phyloP scores from a whole-genome alignment of 2,329 filamentous ascomycete genomes.

The Cladophialophora immunda region DNA sequence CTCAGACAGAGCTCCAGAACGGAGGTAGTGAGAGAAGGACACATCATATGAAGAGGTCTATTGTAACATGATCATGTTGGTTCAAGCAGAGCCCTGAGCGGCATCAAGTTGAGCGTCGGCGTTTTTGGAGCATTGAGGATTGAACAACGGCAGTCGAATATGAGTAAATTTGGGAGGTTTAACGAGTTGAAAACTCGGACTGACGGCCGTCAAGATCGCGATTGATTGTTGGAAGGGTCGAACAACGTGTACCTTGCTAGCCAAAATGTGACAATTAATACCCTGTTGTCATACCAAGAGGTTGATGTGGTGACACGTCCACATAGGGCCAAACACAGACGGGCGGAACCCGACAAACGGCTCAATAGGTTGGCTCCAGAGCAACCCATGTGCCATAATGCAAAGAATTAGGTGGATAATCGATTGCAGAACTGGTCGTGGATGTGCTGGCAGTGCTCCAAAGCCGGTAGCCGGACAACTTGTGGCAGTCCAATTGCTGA shows the following conservation, averaged over 20 bases:
- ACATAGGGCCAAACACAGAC: neutral
- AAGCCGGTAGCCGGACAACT: neutral
- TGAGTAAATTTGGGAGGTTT: neutral
- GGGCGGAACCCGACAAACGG: too few species aligned
- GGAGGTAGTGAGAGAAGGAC: neutral
- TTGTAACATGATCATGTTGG: neutral
- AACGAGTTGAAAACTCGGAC: neutral
- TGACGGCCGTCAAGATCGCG: neutral
- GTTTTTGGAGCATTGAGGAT: neutral
- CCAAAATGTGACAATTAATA: neutral
- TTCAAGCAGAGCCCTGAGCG: neutral
- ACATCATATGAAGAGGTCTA: neutral
- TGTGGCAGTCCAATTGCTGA: neutral
- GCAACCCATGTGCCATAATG: neutral
- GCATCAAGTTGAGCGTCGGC: neutral
- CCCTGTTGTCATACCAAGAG: neutral
- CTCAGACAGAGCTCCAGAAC: neutral
- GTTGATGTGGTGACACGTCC: neutral
- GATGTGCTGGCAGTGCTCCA: neutral
- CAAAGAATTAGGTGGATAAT: neutral
- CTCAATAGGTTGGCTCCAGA: neutral
- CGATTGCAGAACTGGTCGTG: neutral
- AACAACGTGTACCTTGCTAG: neutral
- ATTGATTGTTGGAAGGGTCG: neutral
- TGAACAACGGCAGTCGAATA: neutral